phyloP scores from a whole-genome alignment of 345 rosid species.

The Hypericum androsaemum region DNA sequence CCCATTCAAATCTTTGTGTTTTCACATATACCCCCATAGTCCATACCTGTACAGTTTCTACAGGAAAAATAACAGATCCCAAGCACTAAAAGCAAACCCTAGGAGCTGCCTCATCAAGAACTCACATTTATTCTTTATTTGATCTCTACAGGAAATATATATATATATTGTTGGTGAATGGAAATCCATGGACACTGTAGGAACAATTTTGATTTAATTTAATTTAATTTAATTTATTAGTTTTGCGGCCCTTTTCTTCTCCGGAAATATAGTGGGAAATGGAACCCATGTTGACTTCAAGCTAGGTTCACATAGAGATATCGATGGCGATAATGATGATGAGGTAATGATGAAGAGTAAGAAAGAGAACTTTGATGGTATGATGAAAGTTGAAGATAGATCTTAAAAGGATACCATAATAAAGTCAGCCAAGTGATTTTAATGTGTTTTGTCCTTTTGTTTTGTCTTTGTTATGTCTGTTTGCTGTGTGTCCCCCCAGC shows the following conservation, averaged over 20 bases:
- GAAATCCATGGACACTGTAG: too few relatives aligned
- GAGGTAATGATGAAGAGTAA: slow-evolving; percentile 38
- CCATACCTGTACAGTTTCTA: too few relatives aligned
- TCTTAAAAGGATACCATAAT: slow-evolving; percentile 1
- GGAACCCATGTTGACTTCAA: slow-evolving; percentile 12
- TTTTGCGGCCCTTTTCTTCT: slow-evolving; percentile 14
- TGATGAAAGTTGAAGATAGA: slow-evolving; percentile 6
- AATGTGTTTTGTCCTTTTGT: slow-evolving; percentile 34
- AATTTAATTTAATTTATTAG: too few relatives aligned
- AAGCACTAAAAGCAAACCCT: too few relatives aligned
- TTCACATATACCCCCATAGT: too few relatives aligned
- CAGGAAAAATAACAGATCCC: too few relatives aligned
- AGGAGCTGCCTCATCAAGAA: too few relatives aligned
- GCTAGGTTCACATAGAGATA: slow-evolving; percentile 18
- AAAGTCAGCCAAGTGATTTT: slow-evolving; percentile 31
- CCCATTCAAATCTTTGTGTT: too few relatives aligned
- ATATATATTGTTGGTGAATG: too few relatives aligned
- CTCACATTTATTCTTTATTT: too few relatives aligned
- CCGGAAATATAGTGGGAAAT: slow-evolving; percentile 36
- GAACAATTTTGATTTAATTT: too few relatives aligned
- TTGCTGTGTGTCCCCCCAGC: slow-evolving; percentile 48
- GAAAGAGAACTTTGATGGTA: slow-evolving; percentile 25
- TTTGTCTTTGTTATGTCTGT: slow-evolving; percentile 37
- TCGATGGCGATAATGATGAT: slow-evolving; percentile 47
- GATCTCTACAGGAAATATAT: too few relatives aligned